Evolutionary conservation across 306 rosid genomes (phyloP), one percentile per base, ranked within the genome.

Genomic region (Acacia melanoxylon): DNA sequence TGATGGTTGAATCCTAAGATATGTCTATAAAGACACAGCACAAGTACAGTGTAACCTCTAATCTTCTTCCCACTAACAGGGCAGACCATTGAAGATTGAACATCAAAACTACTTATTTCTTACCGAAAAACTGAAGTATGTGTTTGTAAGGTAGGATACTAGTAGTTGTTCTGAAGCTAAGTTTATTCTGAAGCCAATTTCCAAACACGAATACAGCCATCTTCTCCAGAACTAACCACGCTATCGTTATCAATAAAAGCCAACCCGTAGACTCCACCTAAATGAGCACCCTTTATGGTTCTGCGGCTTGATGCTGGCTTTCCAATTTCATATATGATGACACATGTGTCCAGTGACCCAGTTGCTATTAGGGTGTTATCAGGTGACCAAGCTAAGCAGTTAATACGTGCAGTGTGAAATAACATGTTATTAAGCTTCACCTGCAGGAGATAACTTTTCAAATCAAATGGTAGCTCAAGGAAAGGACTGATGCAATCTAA

Each of bases 371-470:
- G 85, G 82, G 80, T 93, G 89, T 84, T 93, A 89, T 91, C 94
- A 44, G 97, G 97, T 79, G 98, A 96, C 99, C 99, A 96, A 76
- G 94, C 92, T 56, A 96, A 89, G 78, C 98, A 93, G 86, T 96
- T 93, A 82, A 96, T 86, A 40, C 99, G 93, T 59, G 99, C 98
- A 73, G 97, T 90, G 80, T 96, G 89, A 85, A 90, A 93, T 86
- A 93, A 66, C 99, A 95, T 93, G 85, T 96, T 91, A 82, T 96
- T 92, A 79, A 96, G 89, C 89, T 92, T 94, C 80, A 96, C 92
- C 99, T 93, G 93, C 84, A 83, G 80, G 42, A 79, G 45, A 80
- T 31, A 81, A 69, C n/a, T 69, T 68, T 24, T 74, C 4, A 75
- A 69, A 72, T 78, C 59, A 78, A 74, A 69, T 29, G 75, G 42